A percentile compares a stretch with the other conserved stretches of the same genome.
phyloP scores from a whole-genome alignment of 140 eudicot species.

The Erigeron philadelphicus region DNA sequence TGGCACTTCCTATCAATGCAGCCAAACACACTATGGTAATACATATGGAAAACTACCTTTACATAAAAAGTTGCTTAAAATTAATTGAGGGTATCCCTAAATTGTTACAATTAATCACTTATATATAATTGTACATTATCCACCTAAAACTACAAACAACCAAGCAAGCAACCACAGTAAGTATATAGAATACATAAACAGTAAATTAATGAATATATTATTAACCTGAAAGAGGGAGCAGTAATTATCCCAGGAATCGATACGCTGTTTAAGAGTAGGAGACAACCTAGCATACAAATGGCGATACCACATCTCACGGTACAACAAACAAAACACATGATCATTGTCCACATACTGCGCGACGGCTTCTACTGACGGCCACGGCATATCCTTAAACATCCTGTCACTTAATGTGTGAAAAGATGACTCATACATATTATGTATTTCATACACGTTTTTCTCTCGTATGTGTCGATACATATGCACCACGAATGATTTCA shows the following conservation, averaged over 20 bases:
- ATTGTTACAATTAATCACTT: too few species aligned
- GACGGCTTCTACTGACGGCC: conserved; percentile 90
- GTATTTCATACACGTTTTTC: conserved; percentile 92
- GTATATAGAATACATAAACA: background rate
- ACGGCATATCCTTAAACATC: conserved; percentile 75
- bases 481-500: conserved; percentile 79
- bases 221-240: conserved; percentile 76
- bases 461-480: conserved; percentile 84
- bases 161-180: background rate
- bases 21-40: too few species aligned
- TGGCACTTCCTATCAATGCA: too few species aligned
- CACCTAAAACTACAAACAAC: too few species aligned
- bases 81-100: too few species aligned
- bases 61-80: too few species aligned
- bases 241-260: conserved; percentile 90
- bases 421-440: conserved; percentile 92
- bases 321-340: conserved; percentile 79
- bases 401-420: conserved; percentile 79
- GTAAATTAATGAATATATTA: background rate
- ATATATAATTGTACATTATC: too few species aligned
- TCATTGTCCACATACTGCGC: conserved; percentile 84
- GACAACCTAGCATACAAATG: conserved; percentile 67
- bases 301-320: conserved; percentile 94
- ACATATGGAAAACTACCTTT: too few species aligned
- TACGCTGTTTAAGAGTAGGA: conserved; percentile 70